Conservation (phyloP, 176 grass and related monocot species). For the Elaeis guineensis region DNA sequence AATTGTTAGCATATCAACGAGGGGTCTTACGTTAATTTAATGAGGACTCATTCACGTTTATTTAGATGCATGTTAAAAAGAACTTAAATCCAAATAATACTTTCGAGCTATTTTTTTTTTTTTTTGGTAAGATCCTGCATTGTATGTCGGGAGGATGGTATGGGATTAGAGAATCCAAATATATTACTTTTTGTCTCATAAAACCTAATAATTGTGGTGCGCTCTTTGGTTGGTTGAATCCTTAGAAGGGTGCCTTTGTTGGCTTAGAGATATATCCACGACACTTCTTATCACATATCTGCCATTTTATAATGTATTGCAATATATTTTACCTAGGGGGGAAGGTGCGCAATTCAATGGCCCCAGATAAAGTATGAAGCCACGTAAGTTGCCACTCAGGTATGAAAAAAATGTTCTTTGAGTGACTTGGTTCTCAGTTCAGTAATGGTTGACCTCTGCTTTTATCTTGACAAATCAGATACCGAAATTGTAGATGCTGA, state of each 20-base stretch:
- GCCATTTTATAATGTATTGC: background rate
- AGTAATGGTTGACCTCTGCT: conserved; percentile 20
- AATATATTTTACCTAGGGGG: conserved; percentile 11
- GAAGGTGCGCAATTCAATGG: background rate
- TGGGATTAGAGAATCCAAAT: too few relatives aligned
- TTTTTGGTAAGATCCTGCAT: too few relatives aligned
- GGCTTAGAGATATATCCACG: conserved; percentile 3
- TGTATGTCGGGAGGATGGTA: too few relatives aligned
- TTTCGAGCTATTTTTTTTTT: too few relatives aligned
- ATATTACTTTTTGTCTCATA: background rate
- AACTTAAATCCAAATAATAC: too few relatives aligned
- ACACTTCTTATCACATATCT: conserved; percentile 5
- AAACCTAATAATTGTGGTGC: conserved; percentile 25
- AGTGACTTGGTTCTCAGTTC: conserved; percentile 61
- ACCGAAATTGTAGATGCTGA: background rate
- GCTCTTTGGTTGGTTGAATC: conserved; percentile 29
- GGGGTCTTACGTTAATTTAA: conserved; percentile 19
- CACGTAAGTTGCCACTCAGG: too few relatives aligned
- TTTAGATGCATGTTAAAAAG: too few relatives aligned
- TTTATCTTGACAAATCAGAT: conserved; percentile 3
- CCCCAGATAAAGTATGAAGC: too few relatives aligned
- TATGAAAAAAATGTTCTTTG: background rate
- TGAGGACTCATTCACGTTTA: background rate
- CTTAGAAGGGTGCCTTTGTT: conserved; percentile 30
- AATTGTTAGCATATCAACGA: background rate